These are phyloP conservation scores for Phytophthora meadii DNA, from an alignment of 352 stramenopile genomes.

Conservation along the genomic window DNA sequence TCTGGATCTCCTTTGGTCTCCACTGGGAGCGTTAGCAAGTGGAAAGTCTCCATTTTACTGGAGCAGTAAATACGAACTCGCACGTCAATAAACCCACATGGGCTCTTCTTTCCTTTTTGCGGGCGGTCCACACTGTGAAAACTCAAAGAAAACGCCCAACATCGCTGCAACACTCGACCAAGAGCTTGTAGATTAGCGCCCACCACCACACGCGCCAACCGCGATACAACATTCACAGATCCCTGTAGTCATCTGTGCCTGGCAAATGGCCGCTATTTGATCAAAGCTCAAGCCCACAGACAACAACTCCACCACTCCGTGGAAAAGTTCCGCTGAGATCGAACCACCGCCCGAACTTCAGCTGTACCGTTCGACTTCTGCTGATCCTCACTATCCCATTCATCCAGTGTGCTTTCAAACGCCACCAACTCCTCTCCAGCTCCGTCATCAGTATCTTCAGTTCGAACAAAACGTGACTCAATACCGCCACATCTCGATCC, in stretches of 20 bases:
- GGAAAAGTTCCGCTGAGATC: slow-evolving; percentile 14
- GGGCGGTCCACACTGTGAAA: slow-evolving; percentile 17
- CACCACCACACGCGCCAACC: slow-evolving; percentile 11
- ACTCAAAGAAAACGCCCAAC: slow-evolving; percentile 32
- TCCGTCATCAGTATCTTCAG: slow-evolving; percentile 8
- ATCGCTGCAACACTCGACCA: slow-evolving; percentile 12
- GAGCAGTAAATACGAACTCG: slow-evolving; percentile 11
- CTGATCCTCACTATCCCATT: slow-evolving; percentile 15
- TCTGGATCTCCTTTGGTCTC: slow-evolving; percentile 1
- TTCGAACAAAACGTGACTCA: slow-evolving; percentile 19
- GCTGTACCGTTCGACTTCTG: slow-evolving; percentile 28
- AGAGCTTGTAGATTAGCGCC: slow-evolving; percentile 30
- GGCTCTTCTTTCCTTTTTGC: slow-evolving; percentile 2
- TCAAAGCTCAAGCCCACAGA: slow-evolving; percentile 28
- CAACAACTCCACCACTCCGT: slow-evolving; percentile 22
- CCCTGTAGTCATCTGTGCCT: neutral
- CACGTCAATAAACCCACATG: slow-evolving; percentile 28
- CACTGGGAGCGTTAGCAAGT: slow-evolving; percentile 24
- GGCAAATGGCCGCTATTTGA: slow-evolving; percentile 26
- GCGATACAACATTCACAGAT: slow-evolving; percentile 5
- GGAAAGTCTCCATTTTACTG: slow-evolving; percentile 19
- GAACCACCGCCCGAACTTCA: slow-evolving; percentile 24
- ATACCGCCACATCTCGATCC: slow-evolving; percentile 30
- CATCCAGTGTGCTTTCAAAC: slow-evolving; percentile 33
- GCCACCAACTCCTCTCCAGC: neutral